A percentile compares a stretch with the other conserved stretches of the same genome.
Evolutionary conservation across 176 grass and related monocot genomes (phyloP).

Genomic region (Saccharum spontaneum): DNA sequence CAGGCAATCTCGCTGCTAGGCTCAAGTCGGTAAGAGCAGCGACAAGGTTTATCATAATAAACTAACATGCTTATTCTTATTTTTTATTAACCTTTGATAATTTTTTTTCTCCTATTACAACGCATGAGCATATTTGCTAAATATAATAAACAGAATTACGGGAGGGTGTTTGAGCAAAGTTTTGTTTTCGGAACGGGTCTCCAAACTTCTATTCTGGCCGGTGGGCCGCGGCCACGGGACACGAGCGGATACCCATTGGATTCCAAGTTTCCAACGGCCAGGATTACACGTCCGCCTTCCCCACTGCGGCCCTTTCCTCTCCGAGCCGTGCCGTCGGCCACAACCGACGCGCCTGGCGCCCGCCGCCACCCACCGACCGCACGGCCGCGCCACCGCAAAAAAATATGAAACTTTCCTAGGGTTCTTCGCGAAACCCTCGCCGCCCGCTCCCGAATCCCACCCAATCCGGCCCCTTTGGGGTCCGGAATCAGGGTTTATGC

Average conservation of each 20-base stretch:
- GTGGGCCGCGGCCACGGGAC: neutral
- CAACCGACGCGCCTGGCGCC: conserved; percentile 20
- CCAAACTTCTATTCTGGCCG: too few species aligned
- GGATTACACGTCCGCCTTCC: neutral
- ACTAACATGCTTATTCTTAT: too few species aligned
- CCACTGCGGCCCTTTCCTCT: neutral
- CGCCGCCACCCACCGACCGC: conserved; percentile 8
- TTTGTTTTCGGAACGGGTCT: too few species aligned
- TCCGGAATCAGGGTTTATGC: conserved; percentile 54
- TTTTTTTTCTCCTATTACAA: too few species aligned
- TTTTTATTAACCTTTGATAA: too few species aligned
- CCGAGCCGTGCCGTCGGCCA: neutral
- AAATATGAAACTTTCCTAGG: conserved; percentile 17
- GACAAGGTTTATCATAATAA: too few species aligned
- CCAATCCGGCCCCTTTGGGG: neutral
- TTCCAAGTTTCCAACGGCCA: neutral
- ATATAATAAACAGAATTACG: too few species aligned
- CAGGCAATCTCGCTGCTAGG: too few species aligned
- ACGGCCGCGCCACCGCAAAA: neutral
- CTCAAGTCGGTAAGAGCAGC: too few species aligned
- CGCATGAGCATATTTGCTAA: too few species aligned
- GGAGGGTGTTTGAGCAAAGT: too few species aligned
- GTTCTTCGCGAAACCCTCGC: conserved; percentile 32
- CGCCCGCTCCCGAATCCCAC: neutral
- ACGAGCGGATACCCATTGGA: neutral